Evolutionary conservation across 164 flowering plant species (phyloP).

Genomic region (Chimonanthus praecox): DNA sequence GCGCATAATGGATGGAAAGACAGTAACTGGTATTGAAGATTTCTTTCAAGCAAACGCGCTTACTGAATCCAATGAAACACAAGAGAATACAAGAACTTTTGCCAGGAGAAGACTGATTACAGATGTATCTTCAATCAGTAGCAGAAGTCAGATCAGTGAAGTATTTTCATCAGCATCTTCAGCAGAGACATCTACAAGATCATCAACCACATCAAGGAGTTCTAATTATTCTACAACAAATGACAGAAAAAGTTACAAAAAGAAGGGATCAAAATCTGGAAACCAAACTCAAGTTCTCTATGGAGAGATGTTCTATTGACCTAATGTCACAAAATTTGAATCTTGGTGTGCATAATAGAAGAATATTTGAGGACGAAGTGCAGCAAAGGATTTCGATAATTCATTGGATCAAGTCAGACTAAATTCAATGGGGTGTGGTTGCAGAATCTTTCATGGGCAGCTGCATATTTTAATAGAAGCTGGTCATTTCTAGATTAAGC

Average conservation of each 20-base stretch:
- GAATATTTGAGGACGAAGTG: too few relatives aligned
- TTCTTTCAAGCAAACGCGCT: slow-evolving; percentile 18
- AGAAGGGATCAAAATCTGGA: neutral
- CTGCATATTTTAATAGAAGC: too few relatives aligned
- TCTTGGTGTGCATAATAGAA: too few relatives aligned
- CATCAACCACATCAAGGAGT: neutral
- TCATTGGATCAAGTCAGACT: too few relatives aligned
- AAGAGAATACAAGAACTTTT: slow-evolving; percentile 10
- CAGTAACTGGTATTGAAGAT: slow-evolving; percentile 13
- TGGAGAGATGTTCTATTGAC: neutral
- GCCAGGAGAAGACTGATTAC: slow-evolving; percentile 10
- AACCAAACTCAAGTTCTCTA: neutral
- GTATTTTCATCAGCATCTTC: slow-evolving; percentile 16
- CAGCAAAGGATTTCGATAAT: too few relatives aligned
- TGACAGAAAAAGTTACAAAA: neutral
- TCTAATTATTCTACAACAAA: neutral
- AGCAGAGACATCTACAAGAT: slow-evolving; percentile 11
- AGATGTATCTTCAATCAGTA: slow-evolving; percentile 11
- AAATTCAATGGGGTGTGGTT: too few relatives aligned
- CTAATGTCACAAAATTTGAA: too few relatives aligned
- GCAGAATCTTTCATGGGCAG: too few relatives aligned
- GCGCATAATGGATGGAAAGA: slow-evolving; percentile 10
- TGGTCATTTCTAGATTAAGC: too few relatives aligned
- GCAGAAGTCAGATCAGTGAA: slow-evolving; percentile 12
- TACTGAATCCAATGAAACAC: slow-evolving; percentile 7